Percentiles rank a stretch among this genome's conserved stretches.
Conservation (phyloP, 2,329 filamentous ascomycete species). For the Diaporthe humulicola region DNA sequence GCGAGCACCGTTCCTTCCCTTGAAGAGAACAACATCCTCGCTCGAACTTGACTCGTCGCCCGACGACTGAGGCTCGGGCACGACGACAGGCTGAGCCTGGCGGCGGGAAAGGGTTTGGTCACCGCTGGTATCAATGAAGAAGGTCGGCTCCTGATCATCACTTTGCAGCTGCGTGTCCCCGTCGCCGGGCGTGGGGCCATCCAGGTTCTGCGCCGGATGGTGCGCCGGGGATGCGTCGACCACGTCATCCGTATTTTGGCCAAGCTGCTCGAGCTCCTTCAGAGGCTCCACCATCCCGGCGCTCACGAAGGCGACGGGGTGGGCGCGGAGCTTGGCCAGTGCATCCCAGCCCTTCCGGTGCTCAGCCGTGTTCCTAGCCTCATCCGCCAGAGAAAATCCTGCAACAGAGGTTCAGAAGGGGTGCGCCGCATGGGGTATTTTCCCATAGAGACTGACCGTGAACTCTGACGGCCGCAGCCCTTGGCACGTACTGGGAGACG, state of each 20-base stretch:
- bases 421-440: slow-evolving; percentile 43
- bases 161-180: slow-evolving; percentile 4
- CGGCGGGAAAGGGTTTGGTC: slow-evolving; percentile 44
- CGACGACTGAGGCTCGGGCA: slow-evolving; percentile 42
- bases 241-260: slow-evolving; percentile 7
- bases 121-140: slow-evolving; percentile 55
- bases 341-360: slow-evolving; percentile 56
- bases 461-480: slow-evolving; percentile 9
- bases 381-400: slow-evolving; percentile 60
- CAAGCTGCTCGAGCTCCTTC: slow-evolving; percentile 52
- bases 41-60: slow-evolving; percentile 65
- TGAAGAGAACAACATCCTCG: slow-evolving; percentile 81
- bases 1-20: slow-evolving; percentile 47
- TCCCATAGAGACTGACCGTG: slow-evolving; percentile 36
- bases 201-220: background rate
- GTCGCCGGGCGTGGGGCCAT: slow-evolving; percentile 21
- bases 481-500: slow-evolving; percentile 36
- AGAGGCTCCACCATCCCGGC: slow-evolving; percentile 66
- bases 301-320: slow-evolving; percentile 66
- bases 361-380: slow-evolving; percentile 64
- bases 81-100: slow-evolving; percentile 33
- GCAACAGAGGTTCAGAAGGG: slow-evolving; percentile 50
- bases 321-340: slow-evolving; percentile 59
- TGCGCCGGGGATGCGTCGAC: background rate
- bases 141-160: slow-evolving; percentile 41